Conservation (phyloP, 2,329 filamentous ascomycete species). For the Ascochyta clinopodiicola region DNA sequence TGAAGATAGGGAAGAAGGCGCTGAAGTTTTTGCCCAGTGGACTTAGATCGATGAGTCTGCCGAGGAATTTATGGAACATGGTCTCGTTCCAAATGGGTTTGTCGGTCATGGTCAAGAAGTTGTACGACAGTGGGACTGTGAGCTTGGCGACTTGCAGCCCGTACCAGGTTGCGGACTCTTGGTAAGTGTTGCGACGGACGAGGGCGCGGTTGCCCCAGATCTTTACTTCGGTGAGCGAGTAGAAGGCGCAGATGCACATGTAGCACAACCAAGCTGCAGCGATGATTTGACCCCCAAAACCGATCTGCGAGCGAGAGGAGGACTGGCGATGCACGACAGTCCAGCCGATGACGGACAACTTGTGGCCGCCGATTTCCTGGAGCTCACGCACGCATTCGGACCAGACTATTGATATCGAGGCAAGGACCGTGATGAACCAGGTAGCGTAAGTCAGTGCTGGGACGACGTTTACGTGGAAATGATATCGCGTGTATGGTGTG, state of each 20-base stretch:
- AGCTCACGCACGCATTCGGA: slow-evolving; percentile 90
- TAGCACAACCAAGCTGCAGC: slow-evolving; percentile 91
- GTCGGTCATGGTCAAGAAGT: slow-evolving; percentile 91
- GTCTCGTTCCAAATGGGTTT: slow-evolving; percentile 75
- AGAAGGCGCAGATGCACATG: slow-evolving; percentile 90
- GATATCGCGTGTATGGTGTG: slow-evolving; percentile 81
- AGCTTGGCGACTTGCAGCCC: slow-evolving; percentile 89
- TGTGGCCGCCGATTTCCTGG: slow-evolving; percentile 60
- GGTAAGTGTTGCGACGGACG: slow-evolving; percentile 87
- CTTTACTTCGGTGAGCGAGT: slow-evolving; percentile 87
- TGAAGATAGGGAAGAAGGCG: slow-evolving; percentile 84
- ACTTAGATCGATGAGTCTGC: slow-evolving; percentile 81
- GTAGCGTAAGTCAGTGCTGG: slow-evolving; percentile 70
- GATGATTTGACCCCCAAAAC: slow-evolving; percentile 84
- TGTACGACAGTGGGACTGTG: slow-evolving; percentile 91
- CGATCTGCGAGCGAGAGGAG: slow-evolving; percentile 74
- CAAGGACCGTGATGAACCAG: slow-evolving; percentile 72
- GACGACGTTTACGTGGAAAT: slow-evolving; percentile 75
- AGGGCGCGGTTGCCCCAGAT: slow-evolving; percentile 97
- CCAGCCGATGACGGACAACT: slow-evolving; percentile 73
- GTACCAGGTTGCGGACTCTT: slow-evolving; percentile 96
- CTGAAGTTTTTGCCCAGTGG: slow-evolving; percentile 84
- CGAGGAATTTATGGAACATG: slow-evolving; percentile 86
- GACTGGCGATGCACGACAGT: slow-evolving; percentile 78
- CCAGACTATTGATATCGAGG: slow-evolving; percentile 87